Evolutionary conservation across 202 grass and related monocot species (phyloP), one percentile per base, ranked within the genome.

Genomic region (Panicum hallii): DNA sequence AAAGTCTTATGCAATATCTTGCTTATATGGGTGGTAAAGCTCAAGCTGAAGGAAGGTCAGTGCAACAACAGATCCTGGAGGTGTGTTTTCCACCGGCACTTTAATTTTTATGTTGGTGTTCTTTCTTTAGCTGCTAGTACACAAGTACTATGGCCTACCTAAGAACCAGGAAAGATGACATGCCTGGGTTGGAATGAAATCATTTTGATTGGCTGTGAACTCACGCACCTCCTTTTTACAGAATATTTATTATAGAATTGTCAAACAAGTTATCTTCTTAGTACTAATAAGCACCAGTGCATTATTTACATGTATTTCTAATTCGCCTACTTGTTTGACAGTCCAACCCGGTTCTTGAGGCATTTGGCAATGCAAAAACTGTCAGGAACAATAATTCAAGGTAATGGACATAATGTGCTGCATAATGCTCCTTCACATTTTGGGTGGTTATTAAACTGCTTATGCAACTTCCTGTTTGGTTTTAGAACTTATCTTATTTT

Each of bases 311-410:
- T 58, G 20, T 64, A 50, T 74, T 87, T 70, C 61, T 90, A 48
- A 87, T 78, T 54, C 38, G 8, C 32, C 70, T 58, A 61, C 44
- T 92, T 91, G 26, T 82, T 65, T 86, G 16, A 82, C 96, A 99
- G 96, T 99, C 96, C 60, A 99, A 99, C 81, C 96, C 96, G 47
- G 93, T 99, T 65, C 93, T 99, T 67, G 96, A 99, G 86, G 96
- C 96, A 92, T 99, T 99, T 89, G 96, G 96, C 57, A 99, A 99
- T 83, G 96, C 96, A 80, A 99, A 99, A 87, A 99, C 96, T 72
- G 91, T 95, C 42, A 85, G 93, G 79, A 99, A 99, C 82, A 96
- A 99, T 78, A 99, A 99, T 53, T 99, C 96, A 74, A 99, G 96
- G 96, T 99, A 99, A 82, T 54, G 40, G 61, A 63, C 63, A 52